These are phyloP conservation scores for Hortiboletus flavorubellus DNA, from an alignment of 768 basidiomycete genomes.

Conservation along the genomic window DNA sequence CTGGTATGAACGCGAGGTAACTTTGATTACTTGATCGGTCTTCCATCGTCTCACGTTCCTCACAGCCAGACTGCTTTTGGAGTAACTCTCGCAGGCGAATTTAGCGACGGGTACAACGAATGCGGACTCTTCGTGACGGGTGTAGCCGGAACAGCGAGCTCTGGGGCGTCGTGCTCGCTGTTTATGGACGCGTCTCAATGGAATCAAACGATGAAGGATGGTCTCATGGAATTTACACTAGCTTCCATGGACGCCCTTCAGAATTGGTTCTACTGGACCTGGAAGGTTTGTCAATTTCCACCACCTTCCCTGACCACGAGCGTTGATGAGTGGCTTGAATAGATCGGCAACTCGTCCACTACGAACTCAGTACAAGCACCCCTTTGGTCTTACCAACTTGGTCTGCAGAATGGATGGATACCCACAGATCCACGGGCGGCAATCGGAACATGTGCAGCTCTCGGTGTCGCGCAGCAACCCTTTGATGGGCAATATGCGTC, in stretches of 20 bases:
- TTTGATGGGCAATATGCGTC: conserved; percentile 56
- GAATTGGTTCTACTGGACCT: conserved; percentile 78
- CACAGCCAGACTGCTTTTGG: conserved; percentile 56
- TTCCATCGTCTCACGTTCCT: background rate
- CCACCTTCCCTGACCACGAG: background rate
- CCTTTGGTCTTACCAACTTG: conserved; percentile 69
- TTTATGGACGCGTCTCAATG: conserved; percentile 49
- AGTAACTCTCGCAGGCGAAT: conserved; percentile 73
- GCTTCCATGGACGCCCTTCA: conserved; percentile 65
- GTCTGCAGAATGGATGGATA: conserved; percentile 74
- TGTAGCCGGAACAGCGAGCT: conserved; percentile 26
- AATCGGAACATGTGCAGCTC: conserved; percentile 59
- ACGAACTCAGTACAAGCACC: conserved; percentile 49
- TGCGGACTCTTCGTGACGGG: conserved; percentile 55
- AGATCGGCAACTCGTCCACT: conserved; percentile 57
- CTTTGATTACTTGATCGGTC: background rate
- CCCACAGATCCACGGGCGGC: conserved; percentile 67
- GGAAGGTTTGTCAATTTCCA: conserved; percentile 47
- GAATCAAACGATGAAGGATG: conserved; percentile 48
- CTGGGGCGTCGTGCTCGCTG: conserved; percentile 40
- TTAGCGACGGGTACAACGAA: conserved; percentile 61
- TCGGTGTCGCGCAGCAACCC: conserved; percentile 41
- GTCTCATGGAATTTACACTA: conserved; percentile 48
- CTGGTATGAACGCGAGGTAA: conserved; percentile 45
- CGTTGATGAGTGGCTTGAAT: background rate